Base-by-base conservation (phyloP, 2,329 filamentous ascomycete species). In the Verticillium nubilum region DNA sequence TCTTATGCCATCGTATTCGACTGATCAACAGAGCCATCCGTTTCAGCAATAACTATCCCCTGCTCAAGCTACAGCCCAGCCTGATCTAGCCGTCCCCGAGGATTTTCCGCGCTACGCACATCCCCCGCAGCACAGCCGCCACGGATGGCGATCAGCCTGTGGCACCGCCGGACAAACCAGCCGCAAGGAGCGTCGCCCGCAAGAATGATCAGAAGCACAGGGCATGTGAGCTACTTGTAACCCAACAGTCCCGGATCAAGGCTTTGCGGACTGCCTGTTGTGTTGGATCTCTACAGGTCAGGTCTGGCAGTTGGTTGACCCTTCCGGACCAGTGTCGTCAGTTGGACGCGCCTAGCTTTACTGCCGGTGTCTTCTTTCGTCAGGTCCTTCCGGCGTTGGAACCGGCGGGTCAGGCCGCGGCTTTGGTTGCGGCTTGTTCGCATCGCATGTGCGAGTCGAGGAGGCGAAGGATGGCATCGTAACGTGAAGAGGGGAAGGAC, bases 381-480 rank as follows among this genome's bases (percentile, higher is more conserved):
- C 63, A 13, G 68, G 68, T 23, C 54, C 59, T 7, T 66, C 62
- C 50, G 69, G 70, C 25, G 67, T 64, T 33, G 70, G 70, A 5
- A 66, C 67, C 15, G 69, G 68, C 53, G 70, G 69, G 31, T 70
- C 67, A 19, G 70, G 70, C 26, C 61, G 66, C 37, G 70, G 70
- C 56, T 67, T 67, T 33, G 70, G 70, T 25, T 62, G 54, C 9
- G 70, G 70, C 28, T 66, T 70, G 59, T 68, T 59, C n/a, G 35
- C 56, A 28, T 66, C 61, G 33, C 52, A 33, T 25, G 13, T n/a
- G 42, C 19, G n/a, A 12, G 42, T 13, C 3, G 19, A 23, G n/a
- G 19, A 23, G n/a, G 19, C 19, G 42, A 25, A 23, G 19, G 42
- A 47, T 7, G 42, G 7, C 42, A 47, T 47, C 17, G 9, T 47